These are phyloP conservation scores for Phytophthora sp. DNA, from an alignment of 352 stramenopile genomes.

Conservation along the genomic window DNA sequence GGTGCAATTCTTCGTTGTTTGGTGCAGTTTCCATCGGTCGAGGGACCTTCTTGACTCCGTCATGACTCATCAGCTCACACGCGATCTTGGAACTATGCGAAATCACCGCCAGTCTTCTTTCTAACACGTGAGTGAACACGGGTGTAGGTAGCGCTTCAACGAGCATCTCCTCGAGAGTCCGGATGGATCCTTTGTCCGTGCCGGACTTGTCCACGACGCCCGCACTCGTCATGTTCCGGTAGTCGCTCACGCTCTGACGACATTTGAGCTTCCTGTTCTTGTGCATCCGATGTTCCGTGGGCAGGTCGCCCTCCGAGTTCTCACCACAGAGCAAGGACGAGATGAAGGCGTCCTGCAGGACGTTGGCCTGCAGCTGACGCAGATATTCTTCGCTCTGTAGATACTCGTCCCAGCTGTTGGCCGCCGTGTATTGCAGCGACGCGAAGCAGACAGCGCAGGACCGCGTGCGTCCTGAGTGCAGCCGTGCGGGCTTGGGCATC, in stretches of 20 bases:
- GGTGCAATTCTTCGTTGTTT: slow-evolving; percentile 72
- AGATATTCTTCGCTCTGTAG: slow-evolving; percentile 84
- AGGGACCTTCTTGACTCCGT: slow-evolving; percentile 47
- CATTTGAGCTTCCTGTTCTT: slow-evolving; percentile 86
- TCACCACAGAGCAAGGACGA: slow-evolving; percentile 82
- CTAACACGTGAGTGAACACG: slow-evolving; percentile 77
- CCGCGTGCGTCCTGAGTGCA: slow-evolving; percentile 82
- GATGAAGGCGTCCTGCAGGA: slow-evolving; percentile 82
- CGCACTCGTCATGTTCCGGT: slow-evolving; percentile 83
- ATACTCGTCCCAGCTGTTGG: slow-evolving; percentile 83
- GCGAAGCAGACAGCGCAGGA: slow-evolving; percentile 83
- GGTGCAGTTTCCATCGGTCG: slow-evolving; percentile 44
- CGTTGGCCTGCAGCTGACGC: slow-evolving; percentile 67
- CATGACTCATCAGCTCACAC: slow-evolving; percentile 55
- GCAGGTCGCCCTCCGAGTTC: slow-evolving; percentile 69
- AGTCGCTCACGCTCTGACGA: slow-evolving; percentile 80
- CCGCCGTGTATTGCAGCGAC: slow-evolving; percentile 70
- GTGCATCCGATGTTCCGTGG: slow-evolving; percentile 87
- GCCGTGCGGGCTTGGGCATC: slow-evolving; percentile 82
- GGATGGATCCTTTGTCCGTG: slow-evolving; percentile 79
- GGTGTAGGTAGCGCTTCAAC: slow-evolving; percentile 77
- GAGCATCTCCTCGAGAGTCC: slow-evolving; percentile 85
- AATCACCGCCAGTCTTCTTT: slow-evolving; percentile 81
- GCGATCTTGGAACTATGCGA: slow-evolving; percentile 80
- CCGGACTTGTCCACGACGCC: slow-evolving; percentile 72